Evolutionary conservation across 208 protist genomes (phyloP).

Genomic region (Phytomonas sp.): DNA sequence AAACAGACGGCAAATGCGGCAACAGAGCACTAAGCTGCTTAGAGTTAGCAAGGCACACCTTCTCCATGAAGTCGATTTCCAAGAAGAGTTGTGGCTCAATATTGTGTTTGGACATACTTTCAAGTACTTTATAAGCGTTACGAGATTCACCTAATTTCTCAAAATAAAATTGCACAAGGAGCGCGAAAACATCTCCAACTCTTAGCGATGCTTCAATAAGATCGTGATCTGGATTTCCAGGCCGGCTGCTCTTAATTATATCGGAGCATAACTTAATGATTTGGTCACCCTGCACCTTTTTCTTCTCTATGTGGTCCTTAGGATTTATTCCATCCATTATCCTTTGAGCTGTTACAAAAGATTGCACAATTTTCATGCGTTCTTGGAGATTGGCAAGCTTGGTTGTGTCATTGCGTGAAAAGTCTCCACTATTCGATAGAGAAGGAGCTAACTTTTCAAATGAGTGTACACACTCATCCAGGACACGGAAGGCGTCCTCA

Average conservation of each 20-base stretch:
- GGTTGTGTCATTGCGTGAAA: not conserved
- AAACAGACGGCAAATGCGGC: constrained; percentile 11
- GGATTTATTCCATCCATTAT: constrained; percentile 29
- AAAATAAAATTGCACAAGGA: constrained; percentile 92
- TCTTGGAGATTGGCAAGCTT: constrained; percentile 21
- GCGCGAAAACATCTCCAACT: constrained; percentile 93
- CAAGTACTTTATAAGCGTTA: constrained; percentile 84
- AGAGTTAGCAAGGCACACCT: constrained; percentile 75
- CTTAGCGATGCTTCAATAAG: constrained; percentile 74
- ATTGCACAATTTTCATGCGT: constrained; percentile 38
- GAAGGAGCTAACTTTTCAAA: constrained; percentile 31
- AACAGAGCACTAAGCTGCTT: constrained; percentile 49
- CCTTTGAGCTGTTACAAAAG: constrained; percentile 57
- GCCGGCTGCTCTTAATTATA: constrained; percentile 77
- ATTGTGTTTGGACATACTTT: constrained; percentile 87
- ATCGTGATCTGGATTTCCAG: constrained; percentile 45
- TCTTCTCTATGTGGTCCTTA: constrained; percentile 20
- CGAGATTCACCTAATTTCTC: constrained; percentile 59
- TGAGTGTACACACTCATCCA: constrained; percentile 74
- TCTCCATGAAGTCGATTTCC: constrained; percentile 79
- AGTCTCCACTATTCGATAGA: not conserved
- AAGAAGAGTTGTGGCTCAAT: constrained; percentile 86
- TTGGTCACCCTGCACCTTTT: constrained; percentile 60
- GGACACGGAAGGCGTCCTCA: constrained; percentile 77
- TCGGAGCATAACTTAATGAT: constrained; percentile 79